Percentiles rank a stretch among this genome's conserved stretches.
Evolutionary conservation across 345 rosid genomes (phyloP).

Genomic region (Citropsis articulata): DNA sequence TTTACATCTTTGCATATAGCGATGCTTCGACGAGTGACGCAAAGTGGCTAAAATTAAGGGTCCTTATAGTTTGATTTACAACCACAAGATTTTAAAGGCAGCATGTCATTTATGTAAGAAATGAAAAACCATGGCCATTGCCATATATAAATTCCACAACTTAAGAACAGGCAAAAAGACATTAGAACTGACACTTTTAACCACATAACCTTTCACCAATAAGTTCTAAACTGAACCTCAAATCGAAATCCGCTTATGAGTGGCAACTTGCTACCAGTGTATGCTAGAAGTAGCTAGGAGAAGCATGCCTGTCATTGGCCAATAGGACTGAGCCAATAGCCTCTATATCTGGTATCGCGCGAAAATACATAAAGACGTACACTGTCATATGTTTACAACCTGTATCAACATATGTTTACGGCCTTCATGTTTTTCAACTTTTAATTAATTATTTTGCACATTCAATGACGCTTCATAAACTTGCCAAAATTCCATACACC

Average conservation of each 20-base stretch:
- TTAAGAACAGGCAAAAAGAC: neutral
- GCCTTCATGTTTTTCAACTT: neutral
- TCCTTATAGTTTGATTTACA: neutral
- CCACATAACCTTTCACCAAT: conserved; percentile 6
- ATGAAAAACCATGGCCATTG: neutral
- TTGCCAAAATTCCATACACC: neutral
- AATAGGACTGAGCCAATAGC: neutral
- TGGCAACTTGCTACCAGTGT: neutral
- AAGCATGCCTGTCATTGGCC: too few species aligned
- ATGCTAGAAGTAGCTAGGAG: neutral
- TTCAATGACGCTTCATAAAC: neutral
- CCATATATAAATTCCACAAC: neutral
- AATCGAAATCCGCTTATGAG: neutral
- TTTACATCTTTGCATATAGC: neutral
- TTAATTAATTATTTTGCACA: neutral
- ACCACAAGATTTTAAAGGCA: neutral
- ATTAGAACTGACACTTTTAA: neutral
- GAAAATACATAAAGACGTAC: neutral
- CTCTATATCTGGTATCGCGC: neutral
- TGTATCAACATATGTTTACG: too few species aligned
- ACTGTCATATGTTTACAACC: neutral
- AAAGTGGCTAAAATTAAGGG: neutral
- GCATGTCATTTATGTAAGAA: neutral
- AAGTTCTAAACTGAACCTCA: neutral
- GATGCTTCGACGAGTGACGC: neutral